Base-by-base conservation (phyloP, 345 rosid species). In the Nasturtium officinale region DNA sequence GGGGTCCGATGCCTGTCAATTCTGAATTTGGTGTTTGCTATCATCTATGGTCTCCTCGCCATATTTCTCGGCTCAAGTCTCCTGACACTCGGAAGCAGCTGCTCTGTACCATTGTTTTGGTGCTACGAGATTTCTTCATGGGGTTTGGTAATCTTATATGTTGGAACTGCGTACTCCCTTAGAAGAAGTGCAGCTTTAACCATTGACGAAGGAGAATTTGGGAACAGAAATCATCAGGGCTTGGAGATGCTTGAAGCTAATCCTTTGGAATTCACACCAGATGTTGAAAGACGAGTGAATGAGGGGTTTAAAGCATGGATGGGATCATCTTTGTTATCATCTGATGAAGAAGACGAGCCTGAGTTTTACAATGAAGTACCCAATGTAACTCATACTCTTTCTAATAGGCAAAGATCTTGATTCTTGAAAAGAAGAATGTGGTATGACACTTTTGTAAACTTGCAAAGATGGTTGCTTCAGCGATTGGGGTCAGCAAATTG, bases 281-380 rank as follows among this genome's bases (percentile, higher is more conserved):
- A 89, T 0, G 78, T 91, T 54, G 98, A 94, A 83, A 86, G 87
- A 75, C 87, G 87, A 30, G 96, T 87, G 40, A 84, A 79, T 30
- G 97, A 91, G 46, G 96, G 98, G 68, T 94, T 94, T 59, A 91
- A 81, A 79, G 69, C 96, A 47, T 94, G 97, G 96, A 87, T 87
- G 91, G 97, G 97, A 3, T 85, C 96, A n/a, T 85, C 98, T 63
- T 79, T 82, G 68, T 81, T 88, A 63, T 91, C 97, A 35, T 94
- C 98, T 20, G 97, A 88, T 30, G 98, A 94, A 45, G 98, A 89
- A 82, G 98, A 89, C 57, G 91, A 89, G 71, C 85, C 86, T 0
- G 85, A 88, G 42, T 74, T 70, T 78, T 84, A 85, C 50, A 23
- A 46, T 53, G 89, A 91, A 74, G 73, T 71, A n/a, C 79, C 87